Evolutionary conservation across 805 yeast genomes (phyloP).

Genomic region (Hanseniaspora jakobsenii): DNA sequence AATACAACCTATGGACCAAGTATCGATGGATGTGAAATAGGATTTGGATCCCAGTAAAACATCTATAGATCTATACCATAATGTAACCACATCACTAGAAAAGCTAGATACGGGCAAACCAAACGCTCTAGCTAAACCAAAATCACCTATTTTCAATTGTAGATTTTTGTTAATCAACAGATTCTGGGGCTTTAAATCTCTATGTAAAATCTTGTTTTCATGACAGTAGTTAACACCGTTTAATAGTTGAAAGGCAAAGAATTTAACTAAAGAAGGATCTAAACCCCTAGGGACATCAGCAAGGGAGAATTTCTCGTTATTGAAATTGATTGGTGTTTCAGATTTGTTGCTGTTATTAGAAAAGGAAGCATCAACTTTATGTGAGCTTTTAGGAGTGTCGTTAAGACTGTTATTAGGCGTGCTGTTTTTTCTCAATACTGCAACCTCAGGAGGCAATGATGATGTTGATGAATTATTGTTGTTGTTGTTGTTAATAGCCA

Average conservation of each 20-base stretch:
- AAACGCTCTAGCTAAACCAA: slow-evolving; percentile 92
- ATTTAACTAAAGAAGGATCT: slow-evolving; percentile 55
- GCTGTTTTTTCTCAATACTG: slow-evolving; percentile 8
- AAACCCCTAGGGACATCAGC: slow-evolving; percentile 27
- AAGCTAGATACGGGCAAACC: slow-evolving; percentile 95
- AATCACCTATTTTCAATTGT: slow-evolving; percentile 78
- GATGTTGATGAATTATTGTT: not conserved
- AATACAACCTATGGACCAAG: slow-evolving; percentile 98
- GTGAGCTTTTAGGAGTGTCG: too few species aligned
- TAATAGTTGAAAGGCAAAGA: slow-evolving; percentile 82
- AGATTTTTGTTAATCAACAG: slow-evolving; percentile 91
- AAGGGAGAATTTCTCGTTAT: not conserved
- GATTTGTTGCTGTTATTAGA: too few species aligned
- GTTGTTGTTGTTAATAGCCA: too few species aligned
- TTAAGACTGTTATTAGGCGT: too few species aligned
- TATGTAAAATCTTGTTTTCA: slow-evolving; percentile 82
- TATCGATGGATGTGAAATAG: slow-evolving; percentile 94
- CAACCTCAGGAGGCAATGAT: slow-evolving; percentile 13
- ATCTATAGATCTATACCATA: slow-evolving; percentile 97
- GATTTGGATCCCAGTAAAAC: slow-evolving; percentile 91
- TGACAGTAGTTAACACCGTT: slow-evolving; percentile 90
- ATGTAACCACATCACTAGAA: slow-evolving; percentile 94
- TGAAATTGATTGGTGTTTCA: too few species aligned
- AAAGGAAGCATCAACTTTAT: too few species aligned
- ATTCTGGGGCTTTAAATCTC: slow-evolving; percentile 95